A percentile compares a stretch with the other conserved stretches of the same genome.
Evolutionary conservation across 495 filamentous ascomycete species (phyloP).

Genomic region (Thozetella sp.): DNA sequence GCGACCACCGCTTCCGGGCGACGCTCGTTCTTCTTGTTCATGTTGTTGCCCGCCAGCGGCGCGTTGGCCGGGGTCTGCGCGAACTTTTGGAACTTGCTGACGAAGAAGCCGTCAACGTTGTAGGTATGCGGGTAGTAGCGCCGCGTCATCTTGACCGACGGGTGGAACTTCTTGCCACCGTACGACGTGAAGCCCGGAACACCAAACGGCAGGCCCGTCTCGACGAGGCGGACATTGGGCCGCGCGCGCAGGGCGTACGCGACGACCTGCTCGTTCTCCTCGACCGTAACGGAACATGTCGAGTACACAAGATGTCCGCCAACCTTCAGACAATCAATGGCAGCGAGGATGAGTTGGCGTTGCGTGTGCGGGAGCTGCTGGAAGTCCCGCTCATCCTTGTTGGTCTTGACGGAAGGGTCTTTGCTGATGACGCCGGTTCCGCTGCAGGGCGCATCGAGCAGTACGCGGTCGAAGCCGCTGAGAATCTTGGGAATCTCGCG

Average conservation of each 20-base stretch:
- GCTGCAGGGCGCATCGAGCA: slow-evolving; percentile 46
- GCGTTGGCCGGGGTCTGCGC: slow-evolving; percentile 68
- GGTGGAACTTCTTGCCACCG: slow-evolving; percentile 87
- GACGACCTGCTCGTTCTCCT: slow-evolving; percentile 75
- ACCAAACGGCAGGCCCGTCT: slow-evolving; percentile 91
- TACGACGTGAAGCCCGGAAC: slow-evolving; percentile 86
- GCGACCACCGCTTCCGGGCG: slow-evolving; percentile 14
- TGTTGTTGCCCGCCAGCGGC: slow-evolving; percentile 37
- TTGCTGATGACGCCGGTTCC: slow-evolving; percentile 85
- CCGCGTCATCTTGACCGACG: slow-evolving; percentile 80
- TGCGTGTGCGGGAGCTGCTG: slow-evolving; percentile 88
- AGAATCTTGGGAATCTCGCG: slow-evolving; percentile 91
- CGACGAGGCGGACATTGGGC: slow-evolving; percentile 90
- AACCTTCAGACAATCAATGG: slow-evolving; percentile 93
- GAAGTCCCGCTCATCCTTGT: slow-evolving; percentile 95
- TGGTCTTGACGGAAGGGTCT: slow-evolving; percentile 93
- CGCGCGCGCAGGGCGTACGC: slow-evolving; percentile 88
- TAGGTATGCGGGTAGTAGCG: slow-evolving; percentile 93
- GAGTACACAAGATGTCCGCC: slow-evolving; percentile 96
- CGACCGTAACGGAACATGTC: slow-evolving; percentile 59
- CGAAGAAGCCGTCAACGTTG: slow-evolving; percentile 99
- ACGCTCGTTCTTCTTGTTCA: slow-evolving; percentile 27
- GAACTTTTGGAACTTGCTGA: slow-evolving; percentile 94
- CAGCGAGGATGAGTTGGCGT: slow-evolving; percentile 88
- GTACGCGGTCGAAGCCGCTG: slow-evolving; percentile 79